Percentiles rank a stretch among this genome's conserved stretches.
phyloP scores from a whole-genome alignment of 495 filamentous ascomycete genomes.

The Talaromyces stipitatus region DNA sequence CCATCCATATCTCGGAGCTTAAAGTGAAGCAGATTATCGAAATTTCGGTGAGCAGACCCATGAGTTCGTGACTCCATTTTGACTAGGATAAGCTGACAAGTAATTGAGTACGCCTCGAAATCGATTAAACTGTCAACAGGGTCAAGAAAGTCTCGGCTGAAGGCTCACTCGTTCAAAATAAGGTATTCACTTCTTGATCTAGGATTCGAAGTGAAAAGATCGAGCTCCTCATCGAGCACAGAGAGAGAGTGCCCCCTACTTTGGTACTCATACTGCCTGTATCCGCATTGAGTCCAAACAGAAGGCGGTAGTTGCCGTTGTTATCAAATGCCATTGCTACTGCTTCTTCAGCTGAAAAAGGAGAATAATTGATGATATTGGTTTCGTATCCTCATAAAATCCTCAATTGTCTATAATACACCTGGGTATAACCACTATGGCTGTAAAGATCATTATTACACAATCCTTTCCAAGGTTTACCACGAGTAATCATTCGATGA shows the following conservation, averaged over 20 bases:
- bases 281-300: not conserved
- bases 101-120: not conserved
- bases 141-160: not conserved
- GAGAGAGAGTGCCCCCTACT: not conserved
- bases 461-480: too few relatives aligned
- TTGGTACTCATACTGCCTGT: constrained; percentile 2
- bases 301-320: constrained; percentile 3
- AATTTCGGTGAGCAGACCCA: not conserved
- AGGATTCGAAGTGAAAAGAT: not conserved
- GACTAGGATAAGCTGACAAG: not conserved
- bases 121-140: not conserved
- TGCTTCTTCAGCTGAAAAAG: too few relatives aligned
- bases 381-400: too few relatives aligned
- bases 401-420: too few relatives aligned
- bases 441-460: too few relatives aligned
- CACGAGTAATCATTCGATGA: too few relatives aligned
- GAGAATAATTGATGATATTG: too few relatives aligned
- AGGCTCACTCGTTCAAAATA: not conserved
- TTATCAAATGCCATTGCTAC: not conserved
- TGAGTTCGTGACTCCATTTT: not conserved
- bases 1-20: not conserved
- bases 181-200: constrained; percentile 1
- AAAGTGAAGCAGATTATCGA: not conserved
- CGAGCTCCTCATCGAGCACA: not conserved
- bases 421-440: too few relatives aligned